phyloP scores from a whole-genome alignment of 2,329 filamentous ascomycete species.

The Hypocrella siamensis region DNA sequence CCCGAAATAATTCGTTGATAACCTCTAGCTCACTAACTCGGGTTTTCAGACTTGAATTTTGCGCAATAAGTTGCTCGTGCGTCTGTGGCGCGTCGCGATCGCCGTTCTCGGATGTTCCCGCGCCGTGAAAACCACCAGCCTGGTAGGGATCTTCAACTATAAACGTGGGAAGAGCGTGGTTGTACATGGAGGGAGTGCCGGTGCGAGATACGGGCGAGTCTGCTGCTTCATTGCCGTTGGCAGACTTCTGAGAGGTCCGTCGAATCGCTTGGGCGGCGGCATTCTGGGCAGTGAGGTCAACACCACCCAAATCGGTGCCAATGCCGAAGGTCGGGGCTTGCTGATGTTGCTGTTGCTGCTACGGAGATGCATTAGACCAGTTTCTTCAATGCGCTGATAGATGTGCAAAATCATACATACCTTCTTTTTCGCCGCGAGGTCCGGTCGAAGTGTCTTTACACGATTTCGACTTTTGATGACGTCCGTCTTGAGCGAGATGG shows the following conservation, averaged over 20 bases:
- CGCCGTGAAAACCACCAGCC: conserved; percentile 19
- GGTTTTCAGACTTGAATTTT: conserved; percentile 82
- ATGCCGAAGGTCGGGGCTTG: conserved; percentile 23
- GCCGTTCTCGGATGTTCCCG: conserved; percentile 22
- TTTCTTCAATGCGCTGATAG: background rate
- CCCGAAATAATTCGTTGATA: conserved; percentile 73
- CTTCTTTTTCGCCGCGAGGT: conserved; percentile 72
- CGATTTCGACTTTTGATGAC: conserved; percentile 99
- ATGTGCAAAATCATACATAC: conserved; percentile 26
- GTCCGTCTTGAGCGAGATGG: conserved; percentile 95
- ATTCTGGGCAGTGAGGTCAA: conserved; percentile 35
- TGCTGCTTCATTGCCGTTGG: conserved; percentile 58
- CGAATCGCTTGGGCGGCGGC: conserved; percentile 34
- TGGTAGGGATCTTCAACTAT: conserved; percentile 60
- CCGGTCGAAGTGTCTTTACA: conserved; percentile 73
- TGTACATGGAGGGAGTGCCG: conserved; percentile 60
- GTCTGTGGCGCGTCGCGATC: conserved; percentile 59
- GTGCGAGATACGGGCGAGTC: conserved; percentile 69
- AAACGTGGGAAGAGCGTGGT: conserved; percentile 64
- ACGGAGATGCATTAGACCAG: background rate
- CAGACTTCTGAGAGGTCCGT: conserved; percentile 54
- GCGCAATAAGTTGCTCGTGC: conserved; percentile 63
- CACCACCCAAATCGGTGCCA: conserved; percentile 38
- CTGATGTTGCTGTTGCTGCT: conserved; percentile 18
- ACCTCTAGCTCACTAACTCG: conserved; percentile 89